A percentile compares a stretch with the other conserved stretches of the same genome.
Evolutionary conservation across 345 rosid genomes (phyloP).

Genomic region (Lenwebbia sp.): DNA sequence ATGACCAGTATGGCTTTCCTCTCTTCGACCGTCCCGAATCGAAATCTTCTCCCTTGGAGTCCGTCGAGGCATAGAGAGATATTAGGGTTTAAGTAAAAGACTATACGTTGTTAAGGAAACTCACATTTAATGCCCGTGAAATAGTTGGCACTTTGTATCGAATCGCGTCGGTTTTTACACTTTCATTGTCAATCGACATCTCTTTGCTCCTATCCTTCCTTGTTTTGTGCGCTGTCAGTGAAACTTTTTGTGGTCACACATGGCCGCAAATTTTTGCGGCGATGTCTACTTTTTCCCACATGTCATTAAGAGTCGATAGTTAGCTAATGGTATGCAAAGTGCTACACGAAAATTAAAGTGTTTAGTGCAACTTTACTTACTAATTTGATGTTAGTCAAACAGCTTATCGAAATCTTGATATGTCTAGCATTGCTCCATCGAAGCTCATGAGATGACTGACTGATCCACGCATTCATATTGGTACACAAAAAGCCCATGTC

Average conservation of each 20-base stretch:
- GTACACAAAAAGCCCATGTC: neutral
- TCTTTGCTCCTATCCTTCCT: neutral
- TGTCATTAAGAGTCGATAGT: neutral
- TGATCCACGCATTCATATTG: too few relatives aligned
- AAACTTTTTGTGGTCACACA: neutral
- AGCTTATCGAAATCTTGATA: too few relatives aligned
- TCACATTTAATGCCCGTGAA: neutral
- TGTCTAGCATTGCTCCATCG: too few relatives aligned
- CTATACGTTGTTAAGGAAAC: neutral
- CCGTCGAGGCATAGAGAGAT: neutral
- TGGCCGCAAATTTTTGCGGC: neutral
- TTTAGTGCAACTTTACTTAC: neutral
- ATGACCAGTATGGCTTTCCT: slow-evolving; percentile 10
- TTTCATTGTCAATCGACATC: neutral
- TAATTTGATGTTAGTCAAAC: too few relatives aligned
- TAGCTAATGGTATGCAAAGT: neutral
- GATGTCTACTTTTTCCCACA: neutral
- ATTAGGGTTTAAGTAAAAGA: neutral
- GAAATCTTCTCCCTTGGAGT: slow-evolving; percentile 6
- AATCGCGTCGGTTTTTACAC: neutral
- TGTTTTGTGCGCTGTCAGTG: neutral
- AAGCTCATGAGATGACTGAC: too few relatives aligned
- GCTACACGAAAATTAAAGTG: neutral
- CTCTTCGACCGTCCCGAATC: neutral
- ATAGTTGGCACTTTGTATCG: too few relatives aligned